Evolutionary conservation across 1,284 basidiomycete species (phyloP), one percentile per base, ranked within the genome.

Genomic region (Cystobasidium slooffiae): DNA sequence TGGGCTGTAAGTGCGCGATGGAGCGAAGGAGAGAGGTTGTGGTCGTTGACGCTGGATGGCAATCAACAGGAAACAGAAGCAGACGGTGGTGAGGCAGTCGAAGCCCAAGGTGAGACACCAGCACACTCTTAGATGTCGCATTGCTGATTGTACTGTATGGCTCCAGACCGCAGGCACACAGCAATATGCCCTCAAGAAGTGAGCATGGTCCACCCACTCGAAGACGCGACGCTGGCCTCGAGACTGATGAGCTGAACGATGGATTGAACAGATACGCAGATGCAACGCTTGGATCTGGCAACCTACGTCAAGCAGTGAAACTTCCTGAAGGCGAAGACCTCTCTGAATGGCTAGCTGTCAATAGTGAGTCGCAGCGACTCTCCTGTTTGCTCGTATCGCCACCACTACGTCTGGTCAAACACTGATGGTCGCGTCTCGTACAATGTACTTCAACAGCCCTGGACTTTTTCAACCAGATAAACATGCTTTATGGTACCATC

Each of bases 291-390:
- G 94, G 94, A 61, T 96, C 94, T 9, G 95, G 95, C 7, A 97
- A 97, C 83, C 84, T 97, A 74, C 86, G 94, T 68, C 85, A 91
- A 63, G 94, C 94, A 0, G 94, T 97, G 22, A 88, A 91, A 78
- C 86, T 97, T 20, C 94, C 94, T 0, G 94, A 97, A 77, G 94
- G 95, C 56, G 95, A 97, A 83, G 95, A 97, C 82, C 82, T 89
- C 78, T 94, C 95, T 79, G 94, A 97, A 84, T 97, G 94, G 94
- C 88, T 97, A 43, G 94, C 94, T 7, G 94, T 97, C 6, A 94
- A 97, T 80, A 92, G 94, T 95, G 79, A 78, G 91, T 56, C 56
- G 24, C 5, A 58, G 44, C 6, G 39, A 20, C 31, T n/a, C 20
- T 24, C 16, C 24, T 16, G 24, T 37, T 18, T 63, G 24, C 6